Evolutionary conservation across 805 yeast genomes (phyloP), one percentile per base, ranked within the genome.

Genomic region (Kockiozyma suomiensis): DNA sequence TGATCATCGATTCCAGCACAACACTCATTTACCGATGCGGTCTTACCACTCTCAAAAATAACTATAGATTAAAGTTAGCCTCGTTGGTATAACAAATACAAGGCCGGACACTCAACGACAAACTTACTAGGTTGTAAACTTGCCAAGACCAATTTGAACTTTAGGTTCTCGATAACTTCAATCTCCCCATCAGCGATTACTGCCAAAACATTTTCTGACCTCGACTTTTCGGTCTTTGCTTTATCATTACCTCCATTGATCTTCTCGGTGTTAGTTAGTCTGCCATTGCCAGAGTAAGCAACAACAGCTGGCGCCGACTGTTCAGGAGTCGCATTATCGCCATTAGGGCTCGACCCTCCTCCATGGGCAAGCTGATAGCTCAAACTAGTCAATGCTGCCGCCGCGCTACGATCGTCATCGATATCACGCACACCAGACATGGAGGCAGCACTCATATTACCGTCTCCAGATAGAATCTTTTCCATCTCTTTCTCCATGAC

Each of bases 401-500:
- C 57, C 35, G 62, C 62, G 32, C 47, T 58, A 10, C 51, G 37
- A 40, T 58, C 58, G 25, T 58, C 62, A 17, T 58, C 58, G 26
- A 23, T 38, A 17, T 53, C 54, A 17, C 15, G 25, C 4, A 30
- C 46, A 10, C 26, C 26, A 2, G 26, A 32, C 10, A 26, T 10
- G 13, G n/a, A n/a, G n/a, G 32, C 33, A n/a, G 43, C n/a, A 26
- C 13, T 32, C 45, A 6, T 15, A 4, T n/a, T 19, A 15, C 25
- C 47, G 1, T 35, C 59, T 21, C 64, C 65, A 4, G 52, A 30
- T n/a, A 61, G 25, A 17, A 61, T 61, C 33, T 49, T 59, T 21
- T 61, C 64, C 60, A 59, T 55, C 40, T 61, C 65, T 15, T 49
- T 47, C 40, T 58, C 60, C 40, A 59, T 52, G 8, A 61, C 58